Evolutionary conservation across 1,284 basidiomycete species (phyloP), one percentile per base, ranked within the genome.

Genomic region (Moniliella sp.): DNA sequence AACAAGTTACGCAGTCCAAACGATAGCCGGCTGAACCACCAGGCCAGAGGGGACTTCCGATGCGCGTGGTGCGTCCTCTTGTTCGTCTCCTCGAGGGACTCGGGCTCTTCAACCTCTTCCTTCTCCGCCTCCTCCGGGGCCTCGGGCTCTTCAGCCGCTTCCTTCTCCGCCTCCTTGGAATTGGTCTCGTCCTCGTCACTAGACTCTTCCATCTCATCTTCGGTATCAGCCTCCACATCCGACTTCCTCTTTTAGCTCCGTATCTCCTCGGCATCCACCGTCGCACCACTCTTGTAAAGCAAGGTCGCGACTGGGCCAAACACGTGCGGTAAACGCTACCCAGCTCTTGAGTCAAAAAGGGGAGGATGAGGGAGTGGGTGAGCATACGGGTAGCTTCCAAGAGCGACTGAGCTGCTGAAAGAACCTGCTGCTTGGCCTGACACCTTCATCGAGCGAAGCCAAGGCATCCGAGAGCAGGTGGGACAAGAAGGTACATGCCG

Each of bases 71-170:
- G 8, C 21, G 21, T 23, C 21, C n/a, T n/a, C 21, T 38, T 42
- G 8, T 32, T 37, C 3, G 31, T 36, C 3, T 36, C 37, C 7
- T 30, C 33, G 3, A 36, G 36, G 3, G 26, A 35, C 30, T 9
- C 11, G 1, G 26, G 38, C 4, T 4, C 26, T 9, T 28, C 27
- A 4, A 18, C 25, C 4, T 28, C 28, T 13, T 15, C 28, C n/a
- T 12, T 10, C 4, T 10, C 15, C n/a, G 11, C 17, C 17, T 7
- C 16, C 5, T 3, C 4, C 10, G 9, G 4, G 5, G 4, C 8
- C 21, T 23, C 64, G 43, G 97, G 69, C 58, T 94, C 75, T 29
- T 75, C 61, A 34, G 74, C 78, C 18, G 78, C 8, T 23, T 7
- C 21, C 21, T 7, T 23, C 21, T 23, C 21, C 21, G 21, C n/a